Conservation (phyloP, 2,329 filamentous ascomycete genomes). For the Fusarium solani-melongenae region DNA sequence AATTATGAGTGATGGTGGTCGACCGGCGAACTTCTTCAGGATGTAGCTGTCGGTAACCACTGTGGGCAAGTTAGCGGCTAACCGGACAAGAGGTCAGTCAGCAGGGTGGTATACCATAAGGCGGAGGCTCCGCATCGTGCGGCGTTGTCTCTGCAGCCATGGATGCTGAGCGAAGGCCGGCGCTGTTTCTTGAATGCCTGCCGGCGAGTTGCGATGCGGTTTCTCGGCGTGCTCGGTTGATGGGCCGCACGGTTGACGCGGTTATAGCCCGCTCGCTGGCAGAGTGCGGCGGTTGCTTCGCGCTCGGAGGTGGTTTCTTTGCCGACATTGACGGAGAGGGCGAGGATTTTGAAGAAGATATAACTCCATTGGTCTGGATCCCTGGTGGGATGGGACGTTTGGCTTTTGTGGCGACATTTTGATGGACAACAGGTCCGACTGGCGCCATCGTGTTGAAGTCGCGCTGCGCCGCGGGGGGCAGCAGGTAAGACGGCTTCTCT, state of each 20-base stretch:
- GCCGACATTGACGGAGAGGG: constrained; percentile 68
- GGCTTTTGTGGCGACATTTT: constrained; percentile 65
- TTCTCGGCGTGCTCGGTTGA: constrained; percentile 71
- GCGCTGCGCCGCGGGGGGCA: constrained; percentile 41
- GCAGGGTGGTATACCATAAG: constrained; percentile 58
- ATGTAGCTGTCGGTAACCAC: constrained; percentile 82
- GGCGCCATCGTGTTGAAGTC: constrained; percentile 62
- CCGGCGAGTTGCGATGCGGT: constrained; percentile 56
- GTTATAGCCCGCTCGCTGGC: constrained; percentile 52
- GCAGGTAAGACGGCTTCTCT: constrained; percentile 23
- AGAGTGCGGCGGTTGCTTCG: constrained; percentile 53
- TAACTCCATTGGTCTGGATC: constrained; percentile 72
- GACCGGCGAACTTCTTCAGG: constrained; percentile 81
- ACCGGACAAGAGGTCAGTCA: neutral
- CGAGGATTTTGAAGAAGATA: constrained; percentile 67
- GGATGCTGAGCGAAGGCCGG: constrained; percentile 61
- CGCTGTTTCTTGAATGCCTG: constrained; percentile 63
- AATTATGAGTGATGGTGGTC: constrained; percentile 84
- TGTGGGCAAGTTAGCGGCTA: constrained; percentile 49
- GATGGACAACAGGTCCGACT: constrained; percentile 60
- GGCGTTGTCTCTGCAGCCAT: constrained; percentile 55
- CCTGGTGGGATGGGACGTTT: constrained; percentile 75
- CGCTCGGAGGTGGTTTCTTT: constrained; percentile 62
- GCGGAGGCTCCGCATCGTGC: constrained; percentile 58
- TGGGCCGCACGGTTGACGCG: constrained; percentile 58